Evolutionary conservation across 106 monocot species (phyloP).

Genomic region (Dioscorea dumetorum): DNA sequence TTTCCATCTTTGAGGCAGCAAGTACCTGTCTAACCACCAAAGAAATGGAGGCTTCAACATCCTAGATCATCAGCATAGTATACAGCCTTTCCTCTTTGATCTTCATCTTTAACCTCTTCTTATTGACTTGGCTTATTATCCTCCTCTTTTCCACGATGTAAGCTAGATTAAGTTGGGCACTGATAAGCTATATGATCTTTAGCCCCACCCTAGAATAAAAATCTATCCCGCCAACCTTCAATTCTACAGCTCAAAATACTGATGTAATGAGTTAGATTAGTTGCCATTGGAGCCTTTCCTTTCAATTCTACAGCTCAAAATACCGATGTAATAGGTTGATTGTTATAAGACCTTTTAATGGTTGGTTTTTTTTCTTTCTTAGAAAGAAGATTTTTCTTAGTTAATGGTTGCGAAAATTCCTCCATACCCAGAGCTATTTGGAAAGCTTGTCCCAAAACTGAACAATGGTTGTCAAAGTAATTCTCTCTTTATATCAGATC

Average conservation of each 20-base stretch:
- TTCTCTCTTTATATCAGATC: neutral
- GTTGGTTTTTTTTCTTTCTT: too few relatives aligned
- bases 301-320: too few relatives aligned
- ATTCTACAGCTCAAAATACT: too few relatives aligned
- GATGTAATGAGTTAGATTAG: too few relatives aligned
- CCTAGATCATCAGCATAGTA: neutral
- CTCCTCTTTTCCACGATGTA: neutral
- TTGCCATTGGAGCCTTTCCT: neutral
- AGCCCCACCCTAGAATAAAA: neutral
- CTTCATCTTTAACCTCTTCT: neutral
- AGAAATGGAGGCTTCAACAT: neutral
- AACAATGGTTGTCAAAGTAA: neutral
- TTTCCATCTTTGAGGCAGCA: neutral
- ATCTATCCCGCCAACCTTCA: neutral
- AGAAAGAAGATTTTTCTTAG: neutral
- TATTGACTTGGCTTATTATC: neutral
- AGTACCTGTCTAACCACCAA: neutral
- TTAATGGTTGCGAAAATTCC: neutral
- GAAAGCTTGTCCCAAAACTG: neutral
- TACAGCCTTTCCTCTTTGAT: neutral
- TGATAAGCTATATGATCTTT: neutral
- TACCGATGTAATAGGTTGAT: too few relatives aligned
- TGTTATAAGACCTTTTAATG: too few relatives aligned
- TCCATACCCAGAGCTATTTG: neutral
- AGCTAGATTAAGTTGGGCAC: neutral